phyloP scores from a whole-genome alignment of 2,329 filamentous ascomycete genomes.

The Xylariaceae sp. region DNA sequence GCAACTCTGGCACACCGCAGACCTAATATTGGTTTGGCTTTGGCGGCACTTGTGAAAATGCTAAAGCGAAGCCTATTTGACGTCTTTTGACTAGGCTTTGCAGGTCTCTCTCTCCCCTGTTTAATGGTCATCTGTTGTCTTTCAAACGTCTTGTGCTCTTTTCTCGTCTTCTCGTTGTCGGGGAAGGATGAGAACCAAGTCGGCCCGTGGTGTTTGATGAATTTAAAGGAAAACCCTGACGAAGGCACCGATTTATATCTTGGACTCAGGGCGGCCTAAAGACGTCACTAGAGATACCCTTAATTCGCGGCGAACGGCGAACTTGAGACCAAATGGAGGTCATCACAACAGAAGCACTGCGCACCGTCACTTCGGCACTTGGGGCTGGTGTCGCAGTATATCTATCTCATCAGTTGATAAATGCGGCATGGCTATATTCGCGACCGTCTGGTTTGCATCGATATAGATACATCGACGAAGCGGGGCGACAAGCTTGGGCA shows the following conservation, averaged over 20 bases:
- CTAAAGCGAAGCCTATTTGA: not conserved
- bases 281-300: too few species aligned
- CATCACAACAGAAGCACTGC: not conserved
- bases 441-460: constrained; percentile 16
- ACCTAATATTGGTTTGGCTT: not conserved
- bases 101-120: not conserved
- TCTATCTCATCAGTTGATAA: constrained; percentile 10
- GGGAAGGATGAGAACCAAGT: too few species aligned
- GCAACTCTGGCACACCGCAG: not conserved
- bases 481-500: constrained; percentile 36
- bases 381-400: constrained; percentile 19
- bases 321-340: too few species aligned
- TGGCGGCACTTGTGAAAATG: too few species aligned
- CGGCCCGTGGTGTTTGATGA: too few species aligned
- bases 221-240: too few species aligned
- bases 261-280: too few species aligned
- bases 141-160: too few species aligned
- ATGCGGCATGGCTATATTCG: constrained; percentile 17
- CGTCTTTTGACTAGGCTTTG: not conserved
- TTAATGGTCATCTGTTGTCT: too few species aligned
- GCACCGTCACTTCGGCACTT: constrained; percentile 13
- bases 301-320: too few species aligned
- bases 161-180: too few species aligned
- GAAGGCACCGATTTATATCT: too few species aligned
- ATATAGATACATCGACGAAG: constrained; percentile 20